phyloP scores from a whole-genome alignment of 2,329 filamentous ascomycete species.

The Epichloe typhina region DNA sequence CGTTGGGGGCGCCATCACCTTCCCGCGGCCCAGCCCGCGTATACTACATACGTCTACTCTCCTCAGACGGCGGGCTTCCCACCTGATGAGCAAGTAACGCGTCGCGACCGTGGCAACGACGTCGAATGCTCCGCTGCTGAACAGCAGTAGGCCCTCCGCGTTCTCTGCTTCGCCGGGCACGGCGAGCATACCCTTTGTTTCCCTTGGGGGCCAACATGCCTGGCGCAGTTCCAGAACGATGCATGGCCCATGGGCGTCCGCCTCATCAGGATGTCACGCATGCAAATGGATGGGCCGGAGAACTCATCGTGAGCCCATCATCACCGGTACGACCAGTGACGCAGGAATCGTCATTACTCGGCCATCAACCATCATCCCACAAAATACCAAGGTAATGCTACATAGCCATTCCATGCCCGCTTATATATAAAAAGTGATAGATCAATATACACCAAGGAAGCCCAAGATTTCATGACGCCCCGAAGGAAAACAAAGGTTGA shows the following conservation, averaged over 20 bases:
- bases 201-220: too few relatives aligned
- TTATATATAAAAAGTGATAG: constrained; percentile 9
- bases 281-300: constrained; percentile 3
- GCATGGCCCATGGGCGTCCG: too few relatives aligned
- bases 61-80: constrained; percentile 5
- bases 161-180: too few relatives aligned
- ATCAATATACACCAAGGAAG: constrained; percentile 6
- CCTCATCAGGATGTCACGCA: not conserved
- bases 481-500: not conserved
- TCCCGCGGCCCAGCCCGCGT: too few relatives aligned
- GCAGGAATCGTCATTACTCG: not conserved
- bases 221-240: too few relatives aligned
- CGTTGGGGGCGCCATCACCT: too few relatives aligned
- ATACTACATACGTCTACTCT: too few relatives aligned
- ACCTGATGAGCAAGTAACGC: constrained; percentile 9
- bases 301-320: not conserved
- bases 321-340: not conserved
- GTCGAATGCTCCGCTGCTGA: constrained; percentile 23
- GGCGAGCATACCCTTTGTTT: too few relatives aligned
- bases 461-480: not conserved
- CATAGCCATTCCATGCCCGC: constrained; percentile 5
- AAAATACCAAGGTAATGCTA: not conserved
- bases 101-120: constrained; percentile 19
- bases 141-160: not conserved
- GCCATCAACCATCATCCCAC: not conserved